phyloP scores from a whole-genome alignment of 345 rosid genomes.

The Angophora floribunda region DNA sequence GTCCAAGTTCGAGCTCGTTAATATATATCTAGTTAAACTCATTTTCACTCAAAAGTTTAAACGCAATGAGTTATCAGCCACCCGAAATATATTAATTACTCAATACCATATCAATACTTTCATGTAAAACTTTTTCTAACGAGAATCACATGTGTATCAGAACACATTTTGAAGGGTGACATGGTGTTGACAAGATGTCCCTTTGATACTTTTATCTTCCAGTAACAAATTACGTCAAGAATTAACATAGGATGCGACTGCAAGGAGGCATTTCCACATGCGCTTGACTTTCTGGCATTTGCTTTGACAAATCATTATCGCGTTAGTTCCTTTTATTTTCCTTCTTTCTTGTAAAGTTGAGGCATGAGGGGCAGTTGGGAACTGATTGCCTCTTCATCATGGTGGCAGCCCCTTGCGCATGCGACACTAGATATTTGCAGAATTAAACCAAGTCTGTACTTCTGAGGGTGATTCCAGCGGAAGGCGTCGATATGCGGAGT shows the following conservation, averaged over 20 bases:
- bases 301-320: neutral
- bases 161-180: neutral
- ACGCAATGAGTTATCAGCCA: neutral
- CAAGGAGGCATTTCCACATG: neutral
- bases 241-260: neutral
- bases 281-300: neutral
- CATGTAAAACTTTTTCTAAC: neutral
- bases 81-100: neutral
- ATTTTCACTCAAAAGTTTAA: neutral
- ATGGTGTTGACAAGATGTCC: neutral
- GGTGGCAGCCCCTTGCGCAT: neutral
- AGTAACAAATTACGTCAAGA: neutral
- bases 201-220: neutral
- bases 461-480: neutral
- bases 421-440: neutral
- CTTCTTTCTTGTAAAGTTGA: neutral
- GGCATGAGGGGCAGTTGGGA: neutral
- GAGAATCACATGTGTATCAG: neutral
- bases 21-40: neutral
- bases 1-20: neutral
- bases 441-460: neutral
- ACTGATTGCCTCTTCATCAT: neutral
- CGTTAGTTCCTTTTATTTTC: neutral
- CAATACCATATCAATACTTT: rapidly evolving
- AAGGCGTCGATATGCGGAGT: neutral